phyloP scores from a whole-genome alignment of 2,329 filamentous ascomycete species.

The Coniella lustricola region DNA sequence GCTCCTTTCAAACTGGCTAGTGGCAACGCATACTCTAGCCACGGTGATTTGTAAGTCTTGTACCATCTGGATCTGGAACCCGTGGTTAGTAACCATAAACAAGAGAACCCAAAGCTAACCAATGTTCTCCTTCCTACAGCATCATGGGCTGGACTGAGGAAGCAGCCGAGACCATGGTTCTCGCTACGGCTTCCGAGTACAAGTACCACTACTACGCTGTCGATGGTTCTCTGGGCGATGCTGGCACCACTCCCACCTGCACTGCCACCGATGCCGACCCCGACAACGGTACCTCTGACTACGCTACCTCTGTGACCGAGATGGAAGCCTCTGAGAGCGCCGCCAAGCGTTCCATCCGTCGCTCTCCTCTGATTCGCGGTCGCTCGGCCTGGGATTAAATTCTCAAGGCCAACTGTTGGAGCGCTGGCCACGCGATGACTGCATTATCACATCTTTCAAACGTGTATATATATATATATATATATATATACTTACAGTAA shows the following conservation, averaged over 20 bases:
- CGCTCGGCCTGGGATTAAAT: too few relatives aligned
- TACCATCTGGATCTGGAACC: neutral
- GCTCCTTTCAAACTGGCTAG: conserved; percentile 33
- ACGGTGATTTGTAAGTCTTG: conserved; percentile 32
- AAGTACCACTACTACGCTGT: conserved; percentile 28
- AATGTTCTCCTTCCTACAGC: neutral
- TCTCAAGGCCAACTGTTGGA: too few relatives aligned
- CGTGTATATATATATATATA: too few relatives aligned
- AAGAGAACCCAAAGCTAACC: neutral
- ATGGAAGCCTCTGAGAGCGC: neutral
- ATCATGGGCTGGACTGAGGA: conserved; percentile 38
- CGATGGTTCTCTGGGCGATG: conserved; percentile 28
- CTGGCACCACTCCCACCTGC: conserved; percentile 26
- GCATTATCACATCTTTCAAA: too few relatives aligned
- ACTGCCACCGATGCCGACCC: conserved; percentile 33
- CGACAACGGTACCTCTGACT: conserved; percentile 31
- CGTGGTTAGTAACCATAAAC: neutral
- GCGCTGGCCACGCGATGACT: too few relatives aligned
- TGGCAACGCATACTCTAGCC: conserved; percentile 31
- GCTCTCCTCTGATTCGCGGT: too few relatives aligned
- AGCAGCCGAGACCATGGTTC: conserved; percentile 34
- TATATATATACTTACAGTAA: too few relatives aligned
- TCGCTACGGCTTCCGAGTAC: conserved; percentile 23
- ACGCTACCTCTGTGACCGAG: conserved; percentile 21
- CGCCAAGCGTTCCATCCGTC: too few relatives aligned